Conservation (phyloP, 2,329 filamentous ascomycete species). For the Aspergillus neotritici region DNA sequence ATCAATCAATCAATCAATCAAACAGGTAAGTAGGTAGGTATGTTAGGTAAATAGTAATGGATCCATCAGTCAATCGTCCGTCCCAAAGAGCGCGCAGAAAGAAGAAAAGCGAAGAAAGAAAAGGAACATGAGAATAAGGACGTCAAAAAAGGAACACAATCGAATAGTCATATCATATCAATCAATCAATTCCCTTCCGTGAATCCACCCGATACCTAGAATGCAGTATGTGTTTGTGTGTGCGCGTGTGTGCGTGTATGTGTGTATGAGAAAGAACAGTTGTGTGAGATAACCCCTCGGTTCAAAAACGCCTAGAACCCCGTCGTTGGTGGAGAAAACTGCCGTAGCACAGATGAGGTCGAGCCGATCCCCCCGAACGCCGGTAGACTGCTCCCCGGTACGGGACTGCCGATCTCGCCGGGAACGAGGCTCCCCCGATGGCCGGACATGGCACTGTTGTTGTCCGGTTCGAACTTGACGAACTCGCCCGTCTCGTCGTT, state of each 20-base stretch:
- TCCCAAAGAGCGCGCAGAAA: conserved; percentile 6
- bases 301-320: conserved; percentile 29
- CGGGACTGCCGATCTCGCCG: conserved; percentile 65
- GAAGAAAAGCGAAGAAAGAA: conserved; percentile 6
- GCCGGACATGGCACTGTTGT: conserved; percentile 39
- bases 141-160: too few species aligned
- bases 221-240: conserved; percentile 6
- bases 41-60: too few species aligned
- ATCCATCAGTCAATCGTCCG: conserved; percentile 2
- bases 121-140: conserved; percentile 6
- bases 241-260: too few species aligned
- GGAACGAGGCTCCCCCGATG: conserved; percentile 45
- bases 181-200: not conserved
- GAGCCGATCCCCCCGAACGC: conserved; percentile 34
- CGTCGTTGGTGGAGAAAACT: conserved; percentile 34
- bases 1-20: too few species aligned
- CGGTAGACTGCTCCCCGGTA: conserved; percentile 43
- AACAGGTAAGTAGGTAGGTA: too few species aligned
- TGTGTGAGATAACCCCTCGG: not conserved
- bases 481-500: conserved; percentile 44
- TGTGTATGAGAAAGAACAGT: too few species aligned
- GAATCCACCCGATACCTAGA: conserved; percentile 5
- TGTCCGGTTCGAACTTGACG: conserved; percentile 50
- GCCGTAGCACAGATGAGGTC: conserved; percentile 29
- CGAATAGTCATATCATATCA: too few species aligned